These are phyloP conservation scores for Trametes cinnabarina DNA, from an alignment of 768 basidiomycete genomes.

Conservation along the genomic window DNA sequence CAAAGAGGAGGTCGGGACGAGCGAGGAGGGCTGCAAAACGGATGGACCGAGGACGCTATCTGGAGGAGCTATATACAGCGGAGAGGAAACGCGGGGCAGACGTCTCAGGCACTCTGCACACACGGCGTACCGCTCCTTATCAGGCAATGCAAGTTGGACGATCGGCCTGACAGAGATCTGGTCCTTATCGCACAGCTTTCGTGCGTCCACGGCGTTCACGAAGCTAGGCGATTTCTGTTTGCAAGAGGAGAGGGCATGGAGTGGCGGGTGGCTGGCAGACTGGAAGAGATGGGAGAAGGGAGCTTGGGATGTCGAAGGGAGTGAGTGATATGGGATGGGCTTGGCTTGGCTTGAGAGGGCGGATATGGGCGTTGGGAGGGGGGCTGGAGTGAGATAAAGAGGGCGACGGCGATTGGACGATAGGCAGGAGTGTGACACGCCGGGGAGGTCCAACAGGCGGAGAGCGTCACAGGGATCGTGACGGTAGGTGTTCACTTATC, in stretches of 20 bases:
- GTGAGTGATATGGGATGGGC: background rate
- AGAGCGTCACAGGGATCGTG: background rate
- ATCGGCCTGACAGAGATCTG: constrained; percentile 3
- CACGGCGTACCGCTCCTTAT: constrained; percentile 3
- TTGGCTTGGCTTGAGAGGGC: constrained; percentile 4
- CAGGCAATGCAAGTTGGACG: constrained; percentile 8
- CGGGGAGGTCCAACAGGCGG: background rate
- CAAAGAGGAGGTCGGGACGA: background rate
- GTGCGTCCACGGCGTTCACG: background rate
- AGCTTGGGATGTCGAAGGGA: background rate
- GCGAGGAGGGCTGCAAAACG: background rate
- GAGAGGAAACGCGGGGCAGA: background rate
- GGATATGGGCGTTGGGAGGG: background rate
- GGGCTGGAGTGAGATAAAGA: constrained; percentile 9
- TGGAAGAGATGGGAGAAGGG: background rate
- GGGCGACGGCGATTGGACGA: constrained; percentile 15
- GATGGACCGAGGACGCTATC: background rate
- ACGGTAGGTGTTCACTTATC: background rate
- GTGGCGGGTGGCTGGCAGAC: background rate
- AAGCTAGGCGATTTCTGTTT: background rate
- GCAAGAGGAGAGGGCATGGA: background rate
- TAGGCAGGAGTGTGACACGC: constrained; percentile 1
- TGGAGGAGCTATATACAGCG: background rate
- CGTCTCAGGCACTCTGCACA: constrained; percentile 1
- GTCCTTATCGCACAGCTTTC: constrained; percentile 15